Conservation (phyloP, 192 early-diverging fungal genomes). For the Coemansia sp. region DNA sequence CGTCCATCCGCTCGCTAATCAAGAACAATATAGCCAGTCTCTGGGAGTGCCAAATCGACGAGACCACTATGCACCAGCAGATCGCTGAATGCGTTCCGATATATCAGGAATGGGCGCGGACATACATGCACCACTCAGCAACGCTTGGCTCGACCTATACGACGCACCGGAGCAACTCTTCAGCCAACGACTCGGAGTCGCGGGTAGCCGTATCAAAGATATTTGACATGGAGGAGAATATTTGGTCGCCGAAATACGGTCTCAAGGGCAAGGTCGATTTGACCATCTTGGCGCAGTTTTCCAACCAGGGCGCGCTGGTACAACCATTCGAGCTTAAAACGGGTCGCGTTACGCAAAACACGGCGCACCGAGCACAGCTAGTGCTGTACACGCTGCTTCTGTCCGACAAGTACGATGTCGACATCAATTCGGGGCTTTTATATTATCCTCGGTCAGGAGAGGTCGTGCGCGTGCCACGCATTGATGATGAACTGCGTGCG, state of each 20-base stretch:
- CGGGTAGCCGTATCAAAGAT: slow-evolving; percentile 65
- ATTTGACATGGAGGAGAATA: slow-evolving; percentile 86
- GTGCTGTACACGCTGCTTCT: slow-evolving; percentile 83
- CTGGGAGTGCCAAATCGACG: slow-evolving; percentile 68
- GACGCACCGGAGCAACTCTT: slow-evolving; percentile 8
- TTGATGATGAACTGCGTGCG: slow-evolving; percentile 66
- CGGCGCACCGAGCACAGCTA: slow-evolving; percentile 80
- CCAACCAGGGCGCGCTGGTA: slow-evolving; percentile 41
- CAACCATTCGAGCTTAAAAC: slow-evolving; percentile 92
- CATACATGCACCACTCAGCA: slow-evolving; percentile 39
- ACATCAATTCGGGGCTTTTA: slow-evolving; percentile 67
- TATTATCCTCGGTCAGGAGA: slow-evolving; percentile 75
- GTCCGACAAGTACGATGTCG: slow-evolving; percentile 78
- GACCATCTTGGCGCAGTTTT: slow-evolving; percentile 46
- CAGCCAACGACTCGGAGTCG: not conserved
- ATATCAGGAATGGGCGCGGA: slow-evolving; percentile 56
- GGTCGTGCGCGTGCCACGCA: slow-evolving; percentile 61
- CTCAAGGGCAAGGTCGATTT: slow-evolving; percentile 93
- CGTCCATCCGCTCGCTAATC: slow-evolving; percentile 57
- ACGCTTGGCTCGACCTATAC: slow-evolving; percentile 18
- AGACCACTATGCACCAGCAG: slow-evolving; percentile 52
- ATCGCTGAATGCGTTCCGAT: slow-evolving; percentile 57
- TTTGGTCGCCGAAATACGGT: slow-evolving; percentile 91
- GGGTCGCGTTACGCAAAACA: slow-evolving; percentile 60
- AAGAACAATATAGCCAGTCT: slow-evolving; percentile 60